Evolutionary conservation across 2,329 filamentous ascomycete genomes (phyloP).

Genomic region (Blumeria hordei): DNA sequence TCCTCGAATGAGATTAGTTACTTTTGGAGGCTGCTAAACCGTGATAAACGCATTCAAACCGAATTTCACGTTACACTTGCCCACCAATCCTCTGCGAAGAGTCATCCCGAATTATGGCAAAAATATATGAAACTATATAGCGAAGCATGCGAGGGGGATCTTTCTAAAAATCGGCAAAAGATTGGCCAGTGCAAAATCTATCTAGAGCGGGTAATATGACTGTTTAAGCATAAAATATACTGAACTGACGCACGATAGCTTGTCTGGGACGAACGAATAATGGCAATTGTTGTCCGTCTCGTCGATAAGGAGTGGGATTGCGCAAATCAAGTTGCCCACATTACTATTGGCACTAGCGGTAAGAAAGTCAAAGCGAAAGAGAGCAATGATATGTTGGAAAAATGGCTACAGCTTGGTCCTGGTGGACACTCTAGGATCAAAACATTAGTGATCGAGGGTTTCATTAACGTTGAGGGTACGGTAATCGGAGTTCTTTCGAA

Average conservation of each 20-base stretch:
- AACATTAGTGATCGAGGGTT: constrained; percentile 11
- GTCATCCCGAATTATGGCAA: constrained; percentile 50
- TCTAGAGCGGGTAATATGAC: constrained; percentile 25
- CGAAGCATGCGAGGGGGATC: constrained; percentile 13
- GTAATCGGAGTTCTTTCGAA: constrained; percentile 12
- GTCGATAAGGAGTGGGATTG: constrained; percentile 40
- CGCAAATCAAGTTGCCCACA: constrained; percentile 57
- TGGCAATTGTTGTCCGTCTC: constrained; percentile 72
- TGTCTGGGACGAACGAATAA: constrained; percentile 66
- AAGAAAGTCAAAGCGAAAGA: constrained; percentile 68
- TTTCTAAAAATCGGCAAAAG: constrained; percentile 20
- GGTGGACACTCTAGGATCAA: constrained; percentile 13
- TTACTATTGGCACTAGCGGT: constrained; percentile 69
- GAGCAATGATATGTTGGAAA: constrained; percentile 61
- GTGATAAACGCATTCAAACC: constrained; percentile 51
- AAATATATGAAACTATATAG: constrained; percentile 38
- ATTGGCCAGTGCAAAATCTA: constrained; percentile 41
- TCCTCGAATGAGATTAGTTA: constrained; percentile 25
- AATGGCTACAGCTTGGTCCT: constrained; percentile 42
- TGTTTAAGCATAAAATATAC: not conserved
- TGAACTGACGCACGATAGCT: constrained; percentile 18
- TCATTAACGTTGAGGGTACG: constrained; percentile 10
- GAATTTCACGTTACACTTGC: constrained; percentile 88
- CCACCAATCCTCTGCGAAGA: constrained; percentile 40
- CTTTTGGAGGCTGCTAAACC: constrained; percentile 55